Conservation (phyloP, 192 early-diverging fungal genomes). For the Cetraspora pellucida region DNA sequence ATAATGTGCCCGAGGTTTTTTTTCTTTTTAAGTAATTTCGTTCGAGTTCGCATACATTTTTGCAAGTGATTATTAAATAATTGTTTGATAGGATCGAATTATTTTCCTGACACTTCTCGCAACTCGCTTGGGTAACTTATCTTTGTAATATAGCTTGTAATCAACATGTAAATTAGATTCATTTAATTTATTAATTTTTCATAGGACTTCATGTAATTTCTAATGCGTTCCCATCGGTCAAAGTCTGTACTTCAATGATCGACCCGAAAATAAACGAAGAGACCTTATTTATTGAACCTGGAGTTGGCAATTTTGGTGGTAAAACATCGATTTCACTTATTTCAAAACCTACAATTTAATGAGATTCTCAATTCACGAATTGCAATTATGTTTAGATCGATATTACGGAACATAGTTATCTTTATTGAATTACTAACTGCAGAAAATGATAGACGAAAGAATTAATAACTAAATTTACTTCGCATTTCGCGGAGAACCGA, state of each 20-base stretch:
- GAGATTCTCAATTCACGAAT: not conserved
- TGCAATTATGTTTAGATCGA: conserved; percentile 41
- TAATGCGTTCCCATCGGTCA: conserved; percentile 80
- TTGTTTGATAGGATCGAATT: conserved; percentile 59
- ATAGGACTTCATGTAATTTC: conserved; percentile 68
- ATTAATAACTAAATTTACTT: too few species aligned
- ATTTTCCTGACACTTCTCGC: conserved; percentile 85
- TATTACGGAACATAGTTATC: conserved; percentile 59
- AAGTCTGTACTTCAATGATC: conserved; percentile 79
- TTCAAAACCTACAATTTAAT: not conserved
- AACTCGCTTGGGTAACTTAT: conserved; percentile 60
- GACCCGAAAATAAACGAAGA: conserved; percentile 69
- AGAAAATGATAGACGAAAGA: too few species aligned
- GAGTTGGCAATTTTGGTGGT: conserved; percentile 87
- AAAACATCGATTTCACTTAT: not conserved
- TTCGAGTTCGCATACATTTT: too few species aligned
- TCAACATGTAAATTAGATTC: not conserved
- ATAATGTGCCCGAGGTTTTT: conserved; percentile 74
- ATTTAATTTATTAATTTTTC: not conserved
- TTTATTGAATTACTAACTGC: too few species aligned
- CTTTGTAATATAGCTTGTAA: not conserved
- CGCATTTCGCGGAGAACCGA: too few species aligned
- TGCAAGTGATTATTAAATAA: too few species aligned
- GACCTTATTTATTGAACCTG: conserved; percentile 75
- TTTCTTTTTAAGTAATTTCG: not conserved